These are phyloP conservation scores for Eimeria necatrix DNA, from an alignment of 169 alveolate species.

Conservation along the genomic window DNA sequence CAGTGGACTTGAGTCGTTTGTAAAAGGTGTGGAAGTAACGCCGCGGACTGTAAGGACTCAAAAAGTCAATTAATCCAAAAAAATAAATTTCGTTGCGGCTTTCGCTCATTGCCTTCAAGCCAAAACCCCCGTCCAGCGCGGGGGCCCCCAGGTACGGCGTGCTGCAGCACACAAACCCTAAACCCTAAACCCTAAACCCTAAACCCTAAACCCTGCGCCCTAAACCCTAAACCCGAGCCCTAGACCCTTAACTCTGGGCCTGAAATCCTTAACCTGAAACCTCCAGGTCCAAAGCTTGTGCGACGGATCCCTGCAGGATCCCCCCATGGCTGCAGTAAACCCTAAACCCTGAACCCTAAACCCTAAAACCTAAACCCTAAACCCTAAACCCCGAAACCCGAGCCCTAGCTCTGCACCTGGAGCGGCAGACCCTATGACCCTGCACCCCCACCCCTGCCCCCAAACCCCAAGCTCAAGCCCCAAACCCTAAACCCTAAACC, in stretches of 20 bases:
- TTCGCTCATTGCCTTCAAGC: slow-evolving; percentile 29
- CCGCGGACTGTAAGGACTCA: slow-evolving; percentile 51
- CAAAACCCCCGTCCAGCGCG: slow-evolving; percentile 39
- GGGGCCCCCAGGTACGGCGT: slow-evolving; percentile 41
- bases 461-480: too few relatives aligned
- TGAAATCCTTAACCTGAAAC: background rate
- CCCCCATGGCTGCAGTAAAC: too few relatives aligned
- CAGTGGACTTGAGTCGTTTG: slow-evolving; percentile 32
- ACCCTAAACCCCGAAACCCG: too few relatives aligned
- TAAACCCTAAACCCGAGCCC: too few relatives aligned
- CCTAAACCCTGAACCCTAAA: too few relatives aligned
- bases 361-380: too few relatives aligned
- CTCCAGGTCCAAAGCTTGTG: background rate
- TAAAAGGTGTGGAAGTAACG: slow-evolving; percentile 58
- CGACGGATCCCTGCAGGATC: background rate
- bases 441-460: too few relatives aligned
- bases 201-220: background rate
- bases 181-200: background rate
- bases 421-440: too few relatives aligned
- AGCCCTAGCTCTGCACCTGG: too few relatives aligned
- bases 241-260: too few relatives aligned
- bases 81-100: slow-evolving; percentile 15
- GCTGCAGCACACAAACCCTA: slow-evolving; percentile 18
- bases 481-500: too few relatives aligned
- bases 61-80: slow-evolving; percentile 60